Base-by-base conservation (phyloP, 306 rosid species). In the Gastrolobium bilobum region DNA sequence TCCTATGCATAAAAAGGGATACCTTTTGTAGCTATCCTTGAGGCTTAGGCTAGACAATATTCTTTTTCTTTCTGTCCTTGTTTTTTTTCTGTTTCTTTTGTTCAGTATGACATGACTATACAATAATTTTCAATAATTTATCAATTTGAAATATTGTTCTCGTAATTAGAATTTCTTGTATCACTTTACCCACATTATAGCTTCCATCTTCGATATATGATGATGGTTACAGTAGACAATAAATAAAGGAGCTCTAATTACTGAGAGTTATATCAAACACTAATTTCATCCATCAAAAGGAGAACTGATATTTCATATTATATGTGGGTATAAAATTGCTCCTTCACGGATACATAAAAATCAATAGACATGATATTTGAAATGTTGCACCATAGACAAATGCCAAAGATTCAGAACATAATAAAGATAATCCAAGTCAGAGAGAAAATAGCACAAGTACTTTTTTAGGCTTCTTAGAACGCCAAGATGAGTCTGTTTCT, bases 1-100 rank as follows among this genome's bases (percentile, higher is more conserved):
- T 95, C 83, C 80, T 91, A 30, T 93, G 99, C 81, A 91, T 95
- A 47, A 95, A 90, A 83, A 64, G 73, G 11, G 85, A 86, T 76
- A 65, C 87, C 4, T 89, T 93, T 83, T 93, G 98, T 88, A 70
- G 79, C 82, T 91, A 89, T 76, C 84, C 90, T 73, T 95, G 85
- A 82, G 60, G 47, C 73, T 44, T 79, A 71, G 78, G 47, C 40
- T 42, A 54, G 26, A 33, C 26, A 15, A 38, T 44, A 14, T 43
- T 46, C 13, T 37, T 76, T 68, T 46, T 53, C 9, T 53, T 73
- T 64, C 13, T 44, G 34, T 71, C 30, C 3, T 3, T 59, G 29
- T 13, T 26, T 69, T 7, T 35, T 78, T 53, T 63, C 42, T 66
- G 71, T 15, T 75, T 75, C 26, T 42, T 62, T 71, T 7, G 47